Evolutionary conservation across 192 early-diverging fungal genomes (phyloP).

Genomic region (Backusella tuberculispora): DNA sequence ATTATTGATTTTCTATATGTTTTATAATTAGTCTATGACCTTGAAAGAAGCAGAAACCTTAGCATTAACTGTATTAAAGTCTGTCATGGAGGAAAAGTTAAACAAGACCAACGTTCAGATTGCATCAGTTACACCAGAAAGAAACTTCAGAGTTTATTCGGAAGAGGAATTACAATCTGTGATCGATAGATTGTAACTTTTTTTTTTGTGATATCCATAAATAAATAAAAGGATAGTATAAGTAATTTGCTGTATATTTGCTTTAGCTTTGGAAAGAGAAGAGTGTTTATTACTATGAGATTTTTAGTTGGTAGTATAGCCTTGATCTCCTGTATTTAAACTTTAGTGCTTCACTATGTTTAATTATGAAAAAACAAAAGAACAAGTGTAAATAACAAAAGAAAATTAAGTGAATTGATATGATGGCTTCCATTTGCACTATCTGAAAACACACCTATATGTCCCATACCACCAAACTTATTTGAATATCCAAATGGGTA

Average conservation of each 20-base stretch:
- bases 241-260: neutral
- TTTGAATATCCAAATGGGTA: neutral
- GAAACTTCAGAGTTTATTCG: conserved; percentile 80
- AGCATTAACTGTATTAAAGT: conserved; percentile 95
- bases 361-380: conserved; percentile 1
- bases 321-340: neutral
- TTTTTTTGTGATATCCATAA: neutral
- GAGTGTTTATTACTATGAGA: neutral
- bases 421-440: conserved; percentile 2
- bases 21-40: conserved; percentile 66
- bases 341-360: neutral
- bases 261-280: neutral
- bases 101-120: conserved; percentile 95
- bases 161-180: conserved; percentile 81
- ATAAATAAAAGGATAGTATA: conserved; percentile 7
- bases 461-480: neutral
- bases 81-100: conserved; percentile 99
- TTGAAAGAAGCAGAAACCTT: conserved; percentile 86
- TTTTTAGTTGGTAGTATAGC: neutral
- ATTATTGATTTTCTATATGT: neutral
- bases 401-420: neutral
- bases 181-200: conserved; percentile 69
- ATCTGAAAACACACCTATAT: conserved; percentile 15
- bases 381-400: conserved; percentile 3
- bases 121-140: conserved; percentile 80